phyloP scores from a whole-genome alignment of 2,329 filamentous ascomycete genomes.

The Cercospora nicotianae region DNA sequence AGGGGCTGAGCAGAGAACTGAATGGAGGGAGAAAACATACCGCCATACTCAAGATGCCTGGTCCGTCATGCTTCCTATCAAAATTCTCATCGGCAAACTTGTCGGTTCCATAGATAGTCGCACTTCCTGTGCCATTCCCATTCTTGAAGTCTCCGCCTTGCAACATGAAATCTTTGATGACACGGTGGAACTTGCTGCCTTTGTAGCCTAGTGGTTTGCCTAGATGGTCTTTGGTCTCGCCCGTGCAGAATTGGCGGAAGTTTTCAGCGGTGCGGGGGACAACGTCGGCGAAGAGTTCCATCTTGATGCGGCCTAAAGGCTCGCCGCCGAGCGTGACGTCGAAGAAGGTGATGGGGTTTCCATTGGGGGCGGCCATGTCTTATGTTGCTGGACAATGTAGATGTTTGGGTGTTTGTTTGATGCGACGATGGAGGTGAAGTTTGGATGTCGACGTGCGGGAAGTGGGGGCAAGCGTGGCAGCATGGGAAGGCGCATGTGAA shows the following conservation, averaged over 20 bases:
- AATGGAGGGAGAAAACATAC: constrained; percentile 52
- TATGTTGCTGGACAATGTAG: background rate
- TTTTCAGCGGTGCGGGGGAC: constrained; percentile 84
- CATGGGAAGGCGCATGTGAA: background rate
- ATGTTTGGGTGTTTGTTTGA: background rate
- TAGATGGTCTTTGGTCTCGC: constrained; percentile 76
- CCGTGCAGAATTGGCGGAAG: constrained; percentile 95
- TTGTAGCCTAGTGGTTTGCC: constrained; percentile 91
- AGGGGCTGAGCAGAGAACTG: background rate
- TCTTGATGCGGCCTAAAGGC: constrained; percentile 80
- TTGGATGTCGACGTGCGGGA: background rate
- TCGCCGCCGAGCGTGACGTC: constrained; percentile 81
- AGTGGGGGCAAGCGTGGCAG: background rate
- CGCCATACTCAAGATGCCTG: constrained; percentile 89
- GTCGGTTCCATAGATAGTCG: constrained; percentile 79
- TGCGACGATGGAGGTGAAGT: background rate
- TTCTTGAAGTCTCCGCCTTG: constrained; percentile 96
- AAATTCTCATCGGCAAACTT: constrained; percentile 93
- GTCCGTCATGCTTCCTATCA: constrained; percentile 69
- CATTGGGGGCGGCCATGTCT: constrained; percentile 9
- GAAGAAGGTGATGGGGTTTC: constrained; percentile 65
- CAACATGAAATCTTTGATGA: constrained; percentile 96
- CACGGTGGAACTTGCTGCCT: constrained; percentile 87
- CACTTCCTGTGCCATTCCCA: constrained; percentile 85
- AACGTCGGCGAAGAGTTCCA: constrained; percentile 83